Percentiles rank a stretch among this genome's conserved stretches.
These are phyloP conservation scores for Trypethelium eluteriae DNA, from an alignment of 495 filamentous ascomycete genomes.

Conservation along the genomic window DNA sequence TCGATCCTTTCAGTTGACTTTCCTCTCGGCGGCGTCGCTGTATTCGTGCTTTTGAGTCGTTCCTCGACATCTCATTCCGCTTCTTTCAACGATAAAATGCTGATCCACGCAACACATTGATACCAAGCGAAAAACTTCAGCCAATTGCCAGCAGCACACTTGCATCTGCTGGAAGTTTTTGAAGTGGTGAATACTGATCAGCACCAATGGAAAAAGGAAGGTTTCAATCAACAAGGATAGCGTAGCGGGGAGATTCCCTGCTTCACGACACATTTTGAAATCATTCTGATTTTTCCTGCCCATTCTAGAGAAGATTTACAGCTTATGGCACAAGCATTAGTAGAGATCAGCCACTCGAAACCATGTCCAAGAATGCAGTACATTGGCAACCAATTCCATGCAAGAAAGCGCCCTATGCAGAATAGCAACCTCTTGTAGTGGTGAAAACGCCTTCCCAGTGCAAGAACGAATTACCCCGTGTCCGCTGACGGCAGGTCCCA, in stretches of 20 bases:
- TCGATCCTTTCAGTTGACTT: too few relatives aligned
- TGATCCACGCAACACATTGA: too few relatives aligned
- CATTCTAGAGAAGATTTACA: not conserved
- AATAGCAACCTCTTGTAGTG: not conserved
- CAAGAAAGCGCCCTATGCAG: not conserved
- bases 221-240: too few relatives aligned
- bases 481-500: not conserved
- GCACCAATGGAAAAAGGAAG: too few relatives aligned
- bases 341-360: not conserved
- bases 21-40: too few relatives aligned
- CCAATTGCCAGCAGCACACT: not conserved
- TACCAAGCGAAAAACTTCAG: too few relatives aligned
- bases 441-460: not conserved
- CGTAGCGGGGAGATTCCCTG: too few relatives aligned
- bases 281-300: not conserved
- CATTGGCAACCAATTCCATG: not conserved
- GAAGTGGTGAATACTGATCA: too few relatives aligned
- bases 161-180: not conserved
- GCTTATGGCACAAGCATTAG: not conserved
- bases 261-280: not conserved
- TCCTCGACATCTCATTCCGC: too few relatives aligned
- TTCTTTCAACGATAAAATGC: too few relatives aligned
- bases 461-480: not conserved
- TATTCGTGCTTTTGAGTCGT: too few relatives aligned
- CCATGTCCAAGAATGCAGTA: not conserved